A percentile compares a stretch with the other conserved stretches of the same genome.
Conservation (phyloP, 495 filamentous ascomycete genomes). For the Penicillium diatomitis region DNA sequence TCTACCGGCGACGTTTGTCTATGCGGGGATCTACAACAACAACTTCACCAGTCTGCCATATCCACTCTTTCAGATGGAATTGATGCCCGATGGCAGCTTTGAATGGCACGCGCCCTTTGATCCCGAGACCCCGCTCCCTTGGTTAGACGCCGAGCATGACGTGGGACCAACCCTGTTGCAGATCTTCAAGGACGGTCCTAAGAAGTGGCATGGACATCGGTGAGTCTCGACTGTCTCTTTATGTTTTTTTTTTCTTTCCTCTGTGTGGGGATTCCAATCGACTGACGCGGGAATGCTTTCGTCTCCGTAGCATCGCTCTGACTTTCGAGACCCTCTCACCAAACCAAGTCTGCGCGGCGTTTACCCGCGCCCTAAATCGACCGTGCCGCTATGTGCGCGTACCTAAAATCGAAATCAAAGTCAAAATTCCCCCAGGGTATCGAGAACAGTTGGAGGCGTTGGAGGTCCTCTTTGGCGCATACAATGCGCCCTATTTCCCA, state of each 20-base stretch:
- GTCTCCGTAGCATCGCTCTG: constrained; percentile 60
- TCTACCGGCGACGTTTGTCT: constrained; percentile 83
- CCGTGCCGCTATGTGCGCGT: constrained; percentile 68
- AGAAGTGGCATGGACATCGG: constrained; percentile 78
- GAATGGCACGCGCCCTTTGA: constrained; percentile 94
- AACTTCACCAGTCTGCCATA: constrained; percentile 94
- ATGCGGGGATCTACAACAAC: constrained; percentile 97
- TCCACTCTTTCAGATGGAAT: constrained; percentile 88
- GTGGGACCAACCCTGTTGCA: constrained; percentile 90
- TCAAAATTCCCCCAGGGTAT: constrained; percentile 82
- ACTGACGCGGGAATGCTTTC: too few species aligned
- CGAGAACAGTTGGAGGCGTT: constrained; percentile 74
- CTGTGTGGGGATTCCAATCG: too few species aligned
- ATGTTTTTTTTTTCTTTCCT: too few species aligned
- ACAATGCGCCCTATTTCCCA: constrained; percentile 58
- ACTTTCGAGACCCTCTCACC: constrained; percentile 89
- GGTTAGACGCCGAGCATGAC: constrained; percentile 95
- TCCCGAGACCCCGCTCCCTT: constrained; percentile 78
- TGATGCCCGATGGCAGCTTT: constrained; percentile 74
- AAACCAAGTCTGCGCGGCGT: constrained; percentile 67
- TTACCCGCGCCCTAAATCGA: constrained; percentile 66
- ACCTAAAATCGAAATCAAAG: constrained; percentile 68
- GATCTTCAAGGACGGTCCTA: constrained; percentile 86
- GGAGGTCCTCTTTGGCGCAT: constrained; percentile 51
- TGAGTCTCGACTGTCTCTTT: constrained; percentile 22